These are phyloP conservation scores for Neofusicoccum umdonicola DNA, from an alignment of 2,329 filamentous ascomycete genomes.

Conservation along the genomic window DNA sequence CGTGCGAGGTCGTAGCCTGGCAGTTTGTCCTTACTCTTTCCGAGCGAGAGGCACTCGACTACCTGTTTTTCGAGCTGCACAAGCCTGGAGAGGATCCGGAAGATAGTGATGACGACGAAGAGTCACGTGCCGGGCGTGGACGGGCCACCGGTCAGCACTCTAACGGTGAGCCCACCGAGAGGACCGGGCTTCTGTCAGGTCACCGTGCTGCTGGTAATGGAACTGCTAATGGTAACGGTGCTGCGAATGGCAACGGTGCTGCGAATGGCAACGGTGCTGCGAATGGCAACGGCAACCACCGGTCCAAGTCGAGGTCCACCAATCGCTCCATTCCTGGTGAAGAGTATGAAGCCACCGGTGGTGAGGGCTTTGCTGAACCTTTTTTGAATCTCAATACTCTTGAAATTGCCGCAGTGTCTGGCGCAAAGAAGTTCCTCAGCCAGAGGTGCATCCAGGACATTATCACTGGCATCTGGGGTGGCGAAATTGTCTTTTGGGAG, in stretches of 20 bases:
- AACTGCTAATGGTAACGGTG: constrained; percentile 41
- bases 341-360: constrained; percentile 36
- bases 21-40: constrained; percentile 69
- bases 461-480: constrained; percentile 80
- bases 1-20: constrained; percentile 80
- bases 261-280: constrained; percentile 18
- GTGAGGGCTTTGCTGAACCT: constrained; percentile 64
- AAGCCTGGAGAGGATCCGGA: constrained; percentile 20
- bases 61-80: constrained; percentile 71
- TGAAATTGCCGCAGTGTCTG: constrained; percentile 77
- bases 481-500: constrained; percentile 86
- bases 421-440: constrained; percentile 80
- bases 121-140: constrained; percentile 15
- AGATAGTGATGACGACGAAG: constrained; percentile 21
- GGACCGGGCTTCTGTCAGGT: constrained; percentile 16
- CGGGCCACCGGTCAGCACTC: neutral
- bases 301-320: constrained; percentile 38
- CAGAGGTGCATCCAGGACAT: constrained; percentile 80
- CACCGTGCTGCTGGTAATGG: constrained; percentile 10
- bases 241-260: constrained; percentile 18
- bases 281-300: neutral
- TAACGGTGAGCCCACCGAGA: constrained; percentile 12
- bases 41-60: constrained; percentile 71
- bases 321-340: constrained; percentile 26
- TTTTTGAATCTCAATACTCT: constrained; percentile 82